Base-by-base conservation (phyloP, 352 stramenopile species). In the Phytophthora brassicae region DNA sequence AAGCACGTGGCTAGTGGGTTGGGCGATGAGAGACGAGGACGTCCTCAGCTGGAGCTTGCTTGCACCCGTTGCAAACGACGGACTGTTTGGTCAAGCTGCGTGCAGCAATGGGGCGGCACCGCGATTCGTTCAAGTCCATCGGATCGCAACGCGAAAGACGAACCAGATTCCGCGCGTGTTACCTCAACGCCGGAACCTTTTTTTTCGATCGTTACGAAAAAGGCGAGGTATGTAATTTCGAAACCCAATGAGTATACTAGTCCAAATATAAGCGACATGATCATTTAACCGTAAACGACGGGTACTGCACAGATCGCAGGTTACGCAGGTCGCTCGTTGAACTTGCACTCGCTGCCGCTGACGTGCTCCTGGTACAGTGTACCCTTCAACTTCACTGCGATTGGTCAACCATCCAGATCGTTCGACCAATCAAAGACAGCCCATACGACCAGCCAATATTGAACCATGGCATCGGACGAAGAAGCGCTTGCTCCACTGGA, bases 351-450 rank as follows among this genome's bases (percentile, higher is more conserved):
- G 6, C 35, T 6, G 16, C 11, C 8, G 13, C 67, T 75, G 67
- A 63, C 62, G 67, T 75, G 53, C 67, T 57, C 12, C 39, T 61
- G 66, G 66, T 61, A 68, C 47, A 56, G 5, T 69, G 68, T 75
- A 71, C 68, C 60, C 24, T 56, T 68, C 44, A 57, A 72, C 2
- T n/a, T 35, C 11, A 6, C 22, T 19, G 4, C 22, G 19, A 62
- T 62, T 72, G 59, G 63, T 22, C 23, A 29, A 70, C 66, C 64
- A 60, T 19, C 4, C 2, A 22, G 0, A 20, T 20, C 2, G 17
- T 19, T 41, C 35, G 2, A 41, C 35, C 35, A 41, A 41, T 41
- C 35, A n/a, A 31, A 31, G 26, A 31, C 4, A 4, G 8, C 4
- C 26, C 6, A 29, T 24, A 6, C 35, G 33, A 29, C 31, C 54